Evolutionary conservation across 139 green algal species (phyloP), one percentile per base, ranked within the genome.

Genomic region (Edaphochlamys debaryana): DNA sequence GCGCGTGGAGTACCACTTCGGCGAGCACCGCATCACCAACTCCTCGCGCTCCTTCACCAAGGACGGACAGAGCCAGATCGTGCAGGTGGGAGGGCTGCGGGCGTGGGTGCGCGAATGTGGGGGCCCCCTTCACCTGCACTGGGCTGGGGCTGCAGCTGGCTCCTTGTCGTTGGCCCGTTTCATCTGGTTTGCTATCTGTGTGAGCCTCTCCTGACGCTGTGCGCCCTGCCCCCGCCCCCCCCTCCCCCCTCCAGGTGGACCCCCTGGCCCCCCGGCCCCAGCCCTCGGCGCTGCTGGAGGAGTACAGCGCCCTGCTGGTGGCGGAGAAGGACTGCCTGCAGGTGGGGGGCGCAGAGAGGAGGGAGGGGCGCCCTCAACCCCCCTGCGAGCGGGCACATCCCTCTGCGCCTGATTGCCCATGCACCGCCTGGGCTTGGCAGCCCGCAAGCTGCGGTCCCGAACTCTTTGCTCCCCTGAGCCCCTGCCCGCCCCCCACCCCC

Each of bases 271-370:
- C 77, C 1, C 79, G 82, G 48, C 92, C 92, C 0, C 67, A 87
- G 29, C 66, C 90, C 0, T 40, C 40, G 45, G 85, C 87, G 38
- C 88, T 96, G 67, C 81, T 94, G 58, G 94, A 96, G 81, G 90
- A 95, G 84, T 95, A 94, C 86, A 89, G 94, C 67, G n/a, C 41
- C 45, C 87, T 96, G 67, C 74, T 95, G 74, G 62, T 88, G 20
- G 88, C 87, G 52, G 95, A 98, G 87, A 92, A 92, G 80, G 91
- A 96, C 69, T 94, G 90, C 87, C 82, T 94, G 72, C 84, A 94
- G 86, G 86, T 90, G 32, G 11, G 78, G 13, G 30, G 5, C 3
- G 45, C 45, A 9, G 45, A 13, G 45, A 13, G 45, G 11, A 54
- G 45, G 45, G 45, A 54, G 45, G 45, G 45, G 45, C 45, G 45